Evolutionary conservation across 2,329 filamentous ascomycete species (phyloP).

Genomic region (Penicillium sp.): DNA sequence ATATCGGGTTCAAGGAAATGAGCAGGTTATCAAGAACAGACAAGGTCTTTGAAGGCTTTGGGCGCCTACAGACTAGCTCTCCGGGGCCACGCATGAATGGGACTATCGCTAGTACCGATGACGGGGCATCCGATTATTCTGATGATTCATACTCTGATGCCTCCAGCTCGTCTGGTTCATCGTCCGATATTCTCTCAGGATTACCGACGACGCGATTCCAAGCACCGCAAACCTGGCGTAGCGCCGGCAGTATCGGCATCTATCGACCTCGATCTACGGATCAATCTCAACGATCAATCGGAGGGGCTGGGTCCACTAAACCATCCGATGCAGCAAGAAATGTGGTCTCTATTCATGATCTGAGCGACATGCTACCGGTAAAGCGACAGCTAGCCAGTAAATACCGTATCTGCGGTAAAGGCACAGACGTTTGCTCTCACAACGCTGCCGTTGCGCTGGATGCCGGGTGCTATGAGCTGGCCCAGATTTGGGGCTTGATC

Average conservation of each 20-base stretch:
- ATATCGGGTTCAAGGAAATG: slow-evolving; percentile 53
- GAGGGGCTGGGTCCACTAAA: slow-evolving; percentile 59
- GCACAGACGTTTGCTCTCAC: slow-evolving; percentile 78
- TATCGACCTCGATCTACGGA: slow-evolving; percentile 57
- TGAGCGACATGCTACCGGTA: slow-evolving; percentile 74
- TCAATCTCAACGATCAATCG: slow-evolving; percentile 57
- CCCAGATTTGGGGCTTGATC: slow-evolving; percentile 82
- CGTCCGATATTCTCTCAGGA: slow-evolving; percentile 48
- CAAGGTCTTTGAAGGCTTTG: slow-evolving; percentile 67
- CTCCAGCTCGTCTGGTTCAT: slow-evolving; percentile 53
- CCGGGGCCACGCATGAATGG: slow-evolving; percentile 49
- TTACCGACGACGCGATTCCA: slow-evolving; percentile 54
- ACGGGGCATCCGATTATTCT: slow-evolving; percentile 52
- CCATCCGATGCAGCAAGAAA: slow-evolving; percentile 62
- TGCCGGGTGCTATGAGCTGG: slow-evolving; percentile 71
- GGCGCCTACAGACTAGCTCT: slow-evolving; percentile 59
- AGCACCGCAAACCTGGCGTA: slow-evolving; percentile 57
- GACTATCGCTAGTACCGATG: slow-evolving; percentile 46
- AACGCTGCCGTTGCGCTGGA: slow-evolving; percentile 79
- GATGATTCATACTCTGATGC: slow-evolving; percentile 64
- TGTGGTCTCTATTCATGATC: slow-evolving; percentile 72
- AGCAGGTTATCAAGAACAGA: slow-evolving; percentile 53
- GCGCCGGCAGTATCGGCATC: slow-evolving; percentile 56
- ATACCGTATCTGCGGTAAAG: slow-evolving; percentile 83
- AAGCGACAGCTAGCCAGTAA: slow-evolving; percentile 75